phyloP scores from a whole-genome alignment of 2,329 filamentous ascomycete species.

The Iodosphaeria phyllophila region DNA sequence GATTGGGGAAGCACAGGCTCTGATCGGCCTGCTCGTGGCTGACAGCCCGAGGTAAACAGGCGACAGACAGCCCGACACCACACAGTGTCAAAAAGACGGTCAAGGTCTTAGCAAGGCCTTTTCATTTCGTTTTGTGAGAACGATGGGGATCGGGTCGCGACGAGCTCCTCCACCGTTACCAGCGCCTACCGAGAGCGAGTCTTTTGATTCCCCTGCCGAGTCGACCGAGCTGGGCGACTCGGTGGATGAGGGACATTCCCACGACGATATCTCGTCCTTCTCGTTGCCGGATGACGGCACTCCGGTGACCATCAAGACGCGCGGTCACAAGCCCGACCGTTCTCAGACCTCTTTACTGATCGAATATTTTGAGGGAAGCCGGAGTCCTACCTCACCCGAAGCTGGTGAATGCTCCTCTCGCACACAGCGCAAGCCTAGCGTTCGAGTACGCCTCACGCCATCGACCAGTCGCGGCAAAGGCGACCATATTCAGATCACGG shows the following conservation, averaged over 20 bases:
- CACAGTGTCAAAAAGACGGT: neutral
- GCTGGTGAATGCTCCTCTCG: slow-evolving; percentile 30
- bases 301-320: slow-evolving; percentile 79
- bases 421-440: slow-evolving; percentile 59
- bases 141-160: slow-evolving; percentile 36
- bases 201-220: slow-evolving; percentile 23
- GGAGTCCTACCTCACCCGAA: slow-evolving; percentile 27
- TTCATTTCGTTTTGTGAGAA: slow-evolving; percentile 11
- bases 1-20: no score
- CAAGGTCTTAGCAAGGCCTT: neutral
- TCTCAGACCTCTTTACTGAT: slow-evolving; percentile 87
- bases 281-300: slow-evolving; percentile 75
- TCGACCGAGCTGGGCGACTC: slow-evolving; percentile 48
- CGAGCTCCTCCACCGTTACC: slow-evolving; percentile 51
- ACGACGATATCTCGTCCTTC: slow-evolving; percentile 55
- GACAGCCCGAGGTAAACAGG: no score
- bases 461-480: slow-evolving; percentile 44
- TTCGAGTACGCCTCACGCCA: slow-evolving; percentile 62
- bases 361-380: slow-evolving; percentile 82
- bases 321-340: slow-evolving; percentile 34
- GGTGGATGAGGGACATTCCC: slow-evolving; percentile 47
- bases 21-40: no score
- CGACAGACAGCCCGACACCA: slow-evolving; percentile 1
- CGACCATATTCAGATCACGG: slow-evolving; percentile 75
- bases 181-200: slow-evolving; percentile 59